Evolutionary conservation across 768 basidiomycete species (phyloP).

Genomic region (Butyriboletus loyo): DNA sequence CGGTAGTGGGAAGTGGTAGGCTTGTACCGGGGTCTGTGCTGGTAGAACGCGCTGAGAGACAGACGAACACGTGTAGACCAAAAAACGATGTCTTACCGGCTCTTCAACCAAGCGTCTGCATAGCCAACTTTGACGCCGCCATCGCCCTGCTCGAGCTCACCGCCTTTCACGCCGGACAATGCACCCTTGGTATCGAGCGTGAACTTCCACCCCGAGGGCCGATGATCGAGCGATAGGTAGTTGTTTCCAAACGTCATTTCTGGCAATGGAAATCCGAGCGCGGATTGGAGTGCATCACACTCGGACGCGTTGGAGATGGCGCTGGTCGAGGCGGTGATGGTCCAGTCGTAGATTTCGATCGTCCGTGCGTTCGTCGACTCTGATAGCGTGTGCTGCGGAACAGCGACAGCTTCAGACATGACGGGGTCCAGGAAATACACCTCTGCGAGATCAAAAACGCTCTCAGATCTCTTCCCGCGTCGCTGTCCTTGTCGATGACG

Average conservation of each 20-base stretch:
- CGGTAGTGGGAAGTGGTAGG: slow-evolving; percentile 67
- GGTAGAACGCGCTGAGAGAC: slow-evolving; percentile 27
- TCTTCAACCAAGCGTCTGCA: slow-evolving; percentile 91
- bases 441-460: not conserved
- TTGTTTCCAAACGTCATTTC: slow-evolving; percentile 98
- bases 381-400: slow-evolving; percentile 63
- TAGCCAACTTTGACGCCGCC: slow-evolving; percentile 94
- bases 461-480: not conserved
- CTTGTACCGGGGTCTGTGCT: slow-evolving; percentile 68
- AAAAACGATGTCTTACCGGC: slow-evolving; percentile 57
- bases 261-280: slow-evolving; percentile 76
- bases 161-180: slow-evolving; percentile 69
- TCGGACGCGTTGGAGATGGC: slow-evolving; percentile 79
- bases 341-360: slow-evolving; percentile 68
- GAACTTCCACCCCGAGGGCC: slow-evolving; percentile 59
- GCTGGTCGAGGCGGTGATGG: slow-evolving; percentile 64
- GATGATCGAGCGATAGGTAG: slow-evolving; percentile 63
- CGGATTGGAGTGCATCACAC: slow-evolving; percentile 63
- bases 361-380: slow-evolving; percentile 69
- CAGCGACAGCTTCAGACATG: slow-evolving; percentile 42
- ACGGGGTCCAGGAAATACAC: slow-evolving; percentile 14
- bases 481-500: slow-evolving; percentile 8
- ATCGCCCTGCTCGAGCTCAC: slow-evolving; percentile 72
- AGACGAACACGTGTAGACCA: not conserved
- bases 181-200: slow-evolving; percentile 67